A percentile compares a stretch with the other conserved stretches of the same genome.
These are phyloP conservation scores for Kregervanrija fluxuum DNA, from an alignment of 805 yeast species.

Conservation along the genomic window DNA sequence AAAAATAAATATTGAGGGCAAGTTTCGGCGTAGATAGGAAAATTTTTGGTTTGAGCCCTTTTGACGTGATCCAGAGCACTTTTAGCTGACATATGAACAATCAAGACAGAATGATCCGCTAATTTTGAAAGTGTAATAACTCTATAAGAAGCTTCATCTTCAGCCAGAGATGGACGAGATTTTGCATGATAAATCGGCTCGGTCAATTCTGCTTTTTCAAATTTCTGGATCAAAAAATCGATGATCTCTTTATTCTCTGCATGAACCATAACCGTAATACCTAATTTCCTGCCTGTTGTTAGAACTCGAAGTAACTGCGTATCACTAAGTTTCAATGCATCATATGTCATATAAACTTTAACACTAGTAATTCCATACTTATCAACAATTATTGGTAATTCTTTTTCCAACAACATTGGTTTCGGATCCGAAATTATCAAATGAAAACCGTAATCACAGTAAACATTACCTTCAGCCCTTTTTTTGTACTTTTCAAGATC, in stretches of 20 bases:
- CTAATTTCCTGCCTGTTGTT: constrained; percentile 31
- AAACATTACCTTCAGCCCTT: constrained; percentile 28
- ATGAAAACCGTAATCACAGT: constrained; percentile 45
- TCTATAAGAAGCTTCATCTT: constrained; percentile 43
- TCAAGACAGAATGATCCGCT: constrained; percentile 38
- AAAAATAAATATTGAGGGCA: constrained; percentile 44
- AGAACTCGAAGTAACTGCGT: constrained; percentile 33
- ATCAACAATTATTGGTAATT: constrained; percentile 28
- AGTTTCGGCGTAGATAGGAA: constrained; percentile 42
- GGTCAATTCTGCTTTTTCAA: constrained; percentile 30
- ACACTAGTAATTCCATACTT: constrained; percentile 33
- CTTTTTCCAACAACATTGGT: constrained; percentile 13
- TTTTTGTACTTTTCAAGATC: constrained; percentile 14
- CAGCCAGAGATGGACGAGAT: constrained; percentile 38
- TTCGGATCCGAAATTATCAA: constrained; percentile 29
- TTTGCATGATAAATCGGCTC: constrained; percentile 40
- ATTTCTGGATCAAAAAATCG: constrained; percentile 24
- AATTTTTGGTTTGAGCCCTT: constrained; percentile 32
- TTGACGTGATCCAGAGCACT: constrained; percentile 34
- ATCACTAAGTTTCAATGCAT: constrained; percentile 34
- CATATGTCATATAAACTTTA: constrained; percentile 41
- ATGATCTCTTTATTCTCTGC: constrained; percentile 46
- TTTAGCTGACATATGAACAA: constrained; percentile 42
- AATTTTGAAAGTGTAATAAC: constrained; percentile 37
- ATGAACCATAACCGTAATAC: constrained; percentile 43